phyloP scores from a whole-genome alignment of 2,329 filamentous ascomycete genomes.

The Aspergillus texensis region DNA sequence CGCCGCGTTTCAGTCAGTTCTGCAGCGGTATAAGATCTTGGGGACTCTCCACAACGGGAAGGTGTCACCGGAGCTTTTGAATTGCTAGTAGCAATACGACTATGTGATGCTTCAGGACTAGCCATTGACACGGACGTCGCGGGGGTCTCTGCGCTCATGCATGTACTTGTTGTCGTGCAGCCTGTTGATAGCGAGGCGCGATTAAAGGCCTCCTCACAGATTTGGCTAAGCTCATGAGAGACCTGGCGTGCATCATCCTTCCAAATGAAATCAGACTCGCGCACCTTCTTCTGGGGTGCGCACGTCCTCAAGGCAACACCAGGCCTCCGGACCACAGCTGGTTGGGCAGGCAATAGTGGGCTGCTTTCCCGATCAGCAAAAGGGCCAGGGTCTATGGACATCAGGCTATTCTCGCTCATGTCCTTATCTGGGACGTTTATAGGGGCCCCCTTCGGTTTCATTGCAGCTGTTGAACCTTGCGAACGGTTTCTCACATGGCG shows the following conservation, averaged over 20 bases:
- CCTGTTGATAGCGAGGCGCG: conserved; percentile 60
- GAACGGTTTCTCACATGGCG: conserved; percentile 53
- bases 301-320: conserved; percentile 31
- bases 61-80: conserved; percentile 41
- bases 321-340: conserved; percentile 38
- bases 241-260: conserved; percentile 82
- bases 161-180: conserved; percentile 48
- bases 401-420: conserved; percentile 29
- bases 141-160: conserved; percentile 54
- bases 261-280: conserved; percentile 54
- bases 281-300: conserved; percentile 46
- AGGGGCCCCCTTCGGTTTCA: conserved; percentile 21
- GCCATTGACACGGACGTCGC: conserved; percentile 48
- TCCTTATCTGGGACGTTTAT: conserved; percentile 25
- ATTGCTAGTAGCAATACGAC: conserved; percentile 18
- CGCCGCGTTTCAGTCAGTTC: conserved; percentile 62
- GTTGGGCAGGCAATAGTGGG: conserved; percentile 44
- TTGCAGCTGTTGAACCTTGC: conserved; percentile 28
- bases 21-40: conserved; percentile 55
- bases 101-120: conserved; percentile 30
- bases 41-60: conserved; percentile 46
- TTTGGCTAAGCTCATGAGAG: conserved; percentile 81
- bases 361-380: conserved; percentile 35
- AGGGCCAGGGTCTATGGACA: conserved; percentile 20
- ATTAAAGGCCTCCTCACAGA: conserved; percentile 91